phyloP scores from a whole-genome alignment of 2,329 filamentous ascomycete species.

The Achaetomium macrosporum region DNA sequence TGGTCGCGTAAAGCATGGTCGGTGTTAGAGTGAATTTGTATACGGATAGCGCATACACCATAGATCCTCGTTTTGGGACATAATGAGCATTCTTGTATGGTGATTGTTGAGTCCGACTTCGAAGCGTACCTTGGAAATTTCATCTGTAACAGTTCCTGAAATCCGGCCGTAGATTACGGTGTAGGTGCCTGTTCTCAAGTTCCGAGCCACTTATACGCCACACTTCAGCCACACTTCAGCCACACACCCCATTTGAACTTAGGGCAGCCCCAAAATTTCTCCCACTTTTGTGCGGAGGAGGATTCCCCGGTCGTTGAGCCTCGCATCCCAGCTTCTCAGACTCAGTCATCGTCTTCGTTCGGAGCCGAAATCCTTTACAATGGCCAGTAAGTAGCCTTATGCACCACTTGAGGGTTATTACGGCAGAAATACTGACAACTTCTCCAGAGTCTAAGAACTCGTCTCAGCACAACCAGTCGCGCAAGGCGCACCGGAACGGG shows the following conservation, averaged over 20 bases:
- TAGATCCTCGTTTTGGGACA: conserved; percentile 7
- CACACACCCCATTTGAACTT: conserved; percentile 19
- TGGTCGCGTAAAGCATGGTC: neutral
- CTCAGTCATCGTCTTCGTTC: conserved; percentile 21
- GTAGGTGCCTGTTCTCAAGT: no score
- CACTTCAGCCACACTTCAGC: conserved; percentile 17
- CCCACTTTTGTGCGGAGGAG: conserved; percentile 22
- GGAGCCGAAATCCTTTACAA: conserved; percentile 48
- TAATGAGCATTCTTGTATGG: conserved; percentile 12
- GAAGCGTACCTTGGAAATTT: no score
- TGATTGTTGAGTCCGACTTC: neutral
- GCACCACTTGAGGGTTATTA: neutral
- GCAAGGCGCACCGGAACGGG: conserved; percentile 99
- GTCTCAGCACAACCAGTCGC: conserved; percentile 96
- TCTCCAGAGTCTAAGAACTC: conserved; percentile 96
- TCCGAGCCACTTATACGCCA: neutral
- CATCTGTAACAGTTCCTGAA: no score
- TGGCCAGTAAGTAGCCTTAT: conserved; percentile 58
- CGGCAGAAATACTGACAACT: conserved; percentile 25
- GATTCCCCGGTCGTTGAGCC: conserved; percentile 14
- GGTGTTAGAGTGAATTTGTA: neutral
- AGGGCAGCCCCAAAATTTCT: conserved; percentile 24
- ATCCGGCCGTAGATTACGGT: neutral
- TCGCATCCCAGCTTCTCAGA: conserved; percentile 22
- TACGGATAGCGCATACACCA: conserved; percentile 10